Conservation (phyloP, 148 eudicot genomes). For the Silene latifolia region DNA sequence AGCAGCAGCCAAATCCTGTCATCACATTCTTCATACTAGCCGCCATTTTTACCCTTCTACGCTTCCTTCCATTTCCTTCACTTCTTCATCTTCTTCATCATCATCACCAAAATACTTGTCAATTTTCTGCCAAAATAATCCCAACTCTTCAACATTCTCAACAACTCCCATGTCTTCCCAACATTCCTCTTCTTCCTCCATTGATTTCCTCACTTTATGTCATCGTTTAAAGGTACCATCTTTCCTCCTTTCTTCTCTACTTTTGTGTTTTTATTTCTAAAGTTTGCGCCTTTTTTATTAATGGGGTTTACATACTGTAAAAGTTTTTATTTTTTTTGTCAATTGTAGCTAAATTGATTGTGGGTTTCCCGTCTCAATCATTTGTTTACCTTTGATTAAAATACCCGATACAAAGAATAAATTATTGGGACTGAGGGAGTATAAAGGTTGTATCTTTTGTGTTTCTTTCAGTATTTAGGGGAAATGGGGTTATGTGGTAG, state of each 20-base stretch:
- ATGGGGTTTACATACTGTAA: not conserved
- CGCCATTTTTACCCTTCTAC: not conserved
- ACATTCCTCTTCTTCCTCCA: slow-evolving; percentile 39
- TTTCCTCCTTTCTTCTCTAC: not conserved
- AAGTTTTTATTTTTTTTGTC: not conserved
- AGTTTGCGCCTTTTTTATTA: not conserved
- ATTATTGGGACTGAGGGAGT: not conserved
- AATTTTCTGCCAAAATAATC: slow-evolving; percentile 37
- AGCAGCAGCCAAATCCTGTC: slow-evolving; percentile 6
- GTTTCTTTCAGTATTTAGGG: not conserved
- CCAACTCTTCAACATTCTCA: not conserved
- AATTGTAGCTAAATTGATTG: not conserved
- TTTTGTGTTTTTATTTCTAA: not conserved
- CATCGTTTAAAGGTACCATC: slow-evolving; percentile 62
- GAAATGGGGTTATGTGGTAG: not conserved
- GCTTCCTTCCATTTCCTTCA: not conserved
- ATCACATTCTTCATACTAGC: not conserved
- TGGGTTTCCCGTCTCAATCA: not conserved
- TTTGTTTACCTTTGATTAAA: too few relatives aligned
- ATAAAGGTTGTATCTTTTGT: not conserved
- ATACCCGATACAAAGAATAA: too few relatives aligned
- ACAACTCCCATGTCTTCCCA: slow-evolving; percentile 26
- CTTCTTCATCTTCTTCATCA: not conserved
- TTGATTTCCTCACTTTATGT: slow-evolving; percentile 89
- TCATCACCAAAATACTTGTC: slow-evolving; percentile 16